Base-by-base conservation (phyloP, 306 rosid species). In the Cucurbita moschata region DNA sequence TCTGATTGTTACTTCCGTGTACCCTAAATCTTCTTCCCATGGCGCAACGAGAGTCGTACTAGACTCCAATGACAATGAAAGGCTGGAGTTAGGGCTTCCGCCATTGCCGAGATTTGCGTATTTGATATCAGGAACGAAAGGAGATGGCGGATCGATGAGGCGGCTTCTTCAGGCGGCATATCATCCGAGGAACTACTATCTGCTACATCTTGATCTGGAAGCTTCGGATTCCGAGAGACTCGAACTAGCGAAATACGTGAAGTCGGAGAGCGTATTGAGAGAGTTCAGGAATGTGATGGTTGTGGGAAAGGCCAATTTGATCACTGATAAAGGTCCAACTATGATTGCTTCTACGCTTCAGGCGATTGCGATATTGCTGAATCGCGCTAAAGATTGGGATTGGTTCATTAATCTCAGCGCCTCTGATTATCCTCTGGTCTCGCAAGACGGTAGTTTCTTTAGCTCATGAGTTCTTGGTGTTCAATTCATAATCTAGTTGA, bases 321-420 rank as follows among this genome's bases (percentile, higher is more conserved):
- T 90, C 5, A 94, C 97, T 0, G 50, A 80, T 46, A 94, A 91
- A 76, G 98, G 97, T 5, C 96, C 99, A 1, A 86, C 95, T 5
- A 81, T 81, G 92, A 81, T 83, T 49, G 97, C 97, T 74, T 78
- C 82, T 55, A 86, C 95, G 3, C 96, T 94, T 23, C 95, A 94
- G 40, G 85, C 85, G 19, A 77, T 89, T 81, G 92, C 97, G 0
- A 76, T 91, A 66, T 77, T 91, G 82, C 88, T 94, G 49, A 89
- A 88, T 80, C 66, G 64, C 57, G 87, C 80, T 1, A 56, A 63
- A 38, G 91, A 94, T 37, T 94, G 97, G 97, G 96, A 94, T 62
- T 90, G 98, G 97, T 94, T 94, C 72, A 79, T 94, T 75, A 91
- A 89, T 78, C 97, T 94, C 14, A 81, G 96, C 70, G 88, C 95